Evolutionary conservation across 192 early-diverging fungal species (phyloP).

Genomic region (Entomortierella parvispora): DNA sequence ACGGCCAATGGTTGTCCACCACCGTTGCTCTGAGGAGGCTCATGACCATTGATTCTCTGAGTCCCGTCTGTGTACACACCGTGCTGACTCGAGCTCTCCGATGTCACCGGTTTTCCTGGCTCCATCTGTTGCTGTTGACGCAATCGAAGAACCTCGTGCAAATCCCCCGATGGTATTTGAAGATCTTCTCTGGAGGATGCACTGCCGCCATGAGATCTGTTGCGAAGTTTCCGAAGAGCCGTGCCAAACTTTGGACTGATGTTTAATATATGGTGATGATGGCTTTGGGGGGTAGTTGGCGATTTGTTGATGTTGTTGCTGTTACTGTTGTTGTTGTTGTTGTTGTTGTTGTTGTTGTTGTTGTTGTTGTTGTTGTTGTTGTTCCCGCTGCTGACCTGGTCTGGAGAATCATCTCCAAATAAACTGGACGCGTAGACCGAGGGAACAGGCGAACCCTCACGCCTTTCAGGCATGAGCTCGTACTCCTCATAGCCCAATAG

Average conservation of each 20-base stretch:
- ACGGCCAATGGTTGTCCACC: too few relatives aligned
- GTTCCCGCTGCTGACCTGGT: neutral
- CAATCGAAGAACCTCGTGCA: neutral
- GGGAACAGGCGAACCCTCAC: conserved; percentile 2
- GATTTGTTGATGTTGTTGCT: conserved; percentile 1
- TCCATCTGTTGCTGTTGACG: neutral
- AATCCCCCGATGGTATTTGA: conserved; percentile 7
- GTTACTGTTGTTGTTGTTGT: neutral
- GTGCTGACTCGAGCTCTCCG: conserved; percentile 12
- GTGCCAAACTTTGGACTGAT: conserved; percentile 14
- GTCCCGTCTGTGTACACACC: neutral
- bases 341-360: neutral
- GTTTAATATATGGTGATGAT: neutral
- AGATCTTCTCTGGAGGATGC: conserved; percentile 17
- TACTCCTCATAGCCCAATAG: conserved; percentile 7
- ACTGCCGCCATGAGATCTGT: conserved; percentile 11
- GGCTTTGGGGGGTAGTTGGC: neutral
- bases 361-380: neutral
- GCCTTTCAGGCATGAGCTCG: neutral
- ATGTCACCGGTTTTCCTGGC: neutral
- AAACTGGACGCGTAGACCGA: conserved; percentile 32
- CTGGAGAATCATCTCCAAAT: conserved; percentile 5
- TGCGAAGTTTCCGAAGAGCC: conserved; percentile 19
- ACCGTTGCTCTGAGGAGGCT: neutral
- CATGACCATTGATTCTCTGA: neutral